phyloP scores from a whole-genome alignment of 2,329 filamentous ascomycete genomes.

The Venturia nashicola region DNA sequence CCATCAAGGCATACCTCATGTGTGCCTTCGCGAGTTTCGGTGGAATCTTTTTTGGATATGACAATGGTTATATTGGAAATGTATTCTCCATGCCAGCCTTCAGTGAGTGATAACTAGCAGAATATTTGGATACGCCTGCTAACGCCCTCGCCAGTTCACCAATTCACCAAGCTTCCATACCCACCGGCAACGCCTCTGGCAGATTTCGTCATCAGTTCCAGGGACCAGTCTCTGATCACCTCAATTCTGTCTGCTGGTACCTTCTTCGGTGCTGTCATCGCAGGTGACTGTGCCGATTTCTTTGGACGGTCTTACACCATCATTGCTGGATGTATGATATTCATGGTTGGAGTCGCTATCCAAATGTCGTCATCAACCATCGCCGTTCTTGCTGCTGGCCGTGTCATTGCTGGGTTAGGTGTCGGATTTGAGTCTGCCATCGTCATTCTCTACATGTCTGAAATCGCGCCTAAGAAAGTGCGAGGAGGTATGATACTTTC shows the following conservation, averaged over 20 bases:
- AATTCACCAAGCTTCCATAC: conserved; percentile 3
- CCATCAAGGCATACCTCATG: conserved; percentile 31
- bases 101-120: neutral
- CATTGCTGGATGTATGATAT: conserved; percentile 58
- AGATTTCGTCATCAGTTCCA: conserved; percentile 12
- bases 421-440: conserved; percentile 60
- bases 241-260: conserved; percentile 68
- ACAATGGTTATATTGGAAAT: conserved; percentile 64
- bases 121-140: neutral
- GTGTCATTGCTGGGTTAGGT: conserved; percentile 62
- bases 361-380: conserved; percentile 36
- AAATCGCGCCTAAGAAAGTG: conserved; percentile 1
- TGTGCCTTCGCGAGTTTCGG: conserved; percentile 37
- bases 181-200: neutral
- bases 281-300: conserved; percentile 62
- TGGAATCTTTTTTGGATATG: conserved; percentile 65
- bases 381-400: conserved; percentile 39
- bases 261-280: conserved; percentile 57
- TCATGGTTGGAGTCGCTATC: conserved; percentile 40
- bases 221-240: conserved; percentile 47
- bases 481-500: neutral
- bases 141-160: neutral
- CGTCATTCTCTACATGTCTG: conserved; percentile 31
- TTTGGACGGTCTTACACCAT: conserved; percentile 63
- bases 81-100: conserved; percentile 32